A percentile compares a stretch with the other conserved stretches of the same genome.
phyloP scores from a whole-genome alignment of 2,329 filamentous ascomycete species.

The Colletotrichum musae region DNA sequence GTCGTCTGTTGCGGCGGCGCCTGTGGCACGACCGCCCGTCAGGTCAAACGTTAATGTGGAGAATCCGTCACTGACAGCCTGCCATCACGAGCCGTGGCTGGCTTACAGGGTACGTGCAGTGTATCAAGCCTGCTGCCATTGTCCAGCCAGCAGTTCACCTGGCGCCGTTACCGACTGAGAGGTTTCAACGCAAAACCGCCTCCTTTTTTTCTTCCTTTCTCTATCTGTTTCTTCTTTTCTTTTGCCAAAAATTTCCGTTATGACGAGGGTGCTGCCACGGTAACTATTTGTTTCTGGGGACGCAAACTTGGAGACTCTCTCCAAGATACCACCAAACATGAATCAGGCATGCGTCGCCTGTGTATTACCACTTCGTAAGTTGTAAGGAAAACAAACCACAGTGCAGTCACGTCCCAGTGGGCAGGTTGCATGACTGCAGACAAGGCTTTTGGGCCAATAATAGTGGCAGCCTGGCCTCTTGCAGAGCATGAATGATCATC shows the following conservation, averaged over 20 bases:
- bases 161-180: not conserved
- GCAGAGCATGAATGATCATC: constrained; percentile 35
- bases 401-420: not conserved
- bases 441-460: constrained; percentile 17
- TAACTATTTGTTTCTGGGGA: not conserved
- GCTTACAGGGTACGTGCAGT: not conserved
- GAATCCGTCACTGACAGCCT: constrained; percentile 23
- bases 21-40: constrained; percentile 25
- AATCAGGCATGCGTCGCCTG: not conserved
- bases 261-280: not conserved
- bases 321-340: not conserved
- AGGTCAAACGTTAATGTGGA: constrained; percentile 17
- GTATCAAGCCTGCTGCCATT: constrained; percentile 9
- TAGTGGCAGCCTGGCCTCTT: not conserved
- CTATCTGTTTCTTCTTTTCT: not conserved
- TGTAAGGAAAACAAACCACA: constrained; percentile 10
- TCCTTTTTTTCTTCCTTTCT: not conserved
- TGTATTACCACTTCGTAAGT: not conserved
- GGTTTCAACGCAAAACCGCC: not conserved
- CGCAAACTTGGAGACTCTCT: not conserved
- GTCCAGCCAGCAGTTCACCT: constrained; percentile 1
- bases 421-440: constrained; percentile 17
- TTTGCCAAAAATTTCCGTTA: not conserved
- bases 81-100: constrained; percentile 13
- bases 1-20: constrained; percentile 12